Conservation (phyloP, 257 asterid species). For the Primulina eburnea region DNA sequence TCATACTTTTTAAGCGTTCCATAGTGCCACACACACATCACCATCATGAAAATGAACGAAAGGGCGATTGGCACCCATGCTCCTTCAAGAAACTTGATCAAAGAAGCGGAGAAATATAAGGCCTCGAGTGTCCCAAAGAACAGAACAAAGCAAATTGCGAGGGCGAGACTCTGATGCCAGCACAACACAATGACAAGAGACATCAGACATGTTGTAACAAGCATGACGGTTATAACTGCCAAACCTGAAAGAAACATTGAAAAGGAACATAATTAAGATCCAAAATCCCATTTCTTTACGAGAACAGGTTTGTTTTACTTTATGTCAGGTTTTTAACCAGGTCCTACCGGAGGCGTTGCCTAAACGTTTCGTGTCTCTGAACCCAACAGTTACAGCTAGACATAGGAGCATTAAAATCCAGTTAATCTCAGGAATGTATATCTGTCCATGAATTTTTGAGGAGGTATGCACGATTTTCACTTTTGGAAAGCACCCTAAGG, state of each 20-base stretch:
- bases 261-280: constrained; percentile 7
- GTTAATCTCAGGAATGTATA: constrained; percentile 90
- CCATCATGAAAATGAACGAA: constrained; percentile 59
- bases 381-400: constrained; percentile 86
- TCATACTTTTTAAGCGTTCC: constrained; percentile 79
- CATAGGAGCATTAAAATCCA: constrained; percentile 83
- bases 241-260: constrained; percentile 44
- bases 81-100: constrained; percentile 79
- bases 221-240: constrained; percentile 95
- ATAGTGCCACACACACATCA: constrained; percentile 88
- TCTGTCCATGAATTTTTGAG: constrained; percentile 83
- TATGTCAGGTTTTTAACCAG: background rate
- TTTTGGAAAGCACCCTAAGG: constrained; percentile 85
- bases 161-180: constrained; percentile 65
- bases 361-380: constrained; percentile 78
- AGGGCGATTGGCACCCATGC: constrained; percentile 92
- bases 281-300: background rate
- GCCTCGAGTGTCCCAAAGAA: constrained; percentile 82
- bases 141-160: constrained; percentile 63
- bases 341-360: constrained; percentile 92
- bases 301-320: background rate
- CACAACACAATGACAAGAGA: constrained; percentile 82
- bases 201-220: constrained; percentile 94
- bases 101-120: constrained; percentile 73
- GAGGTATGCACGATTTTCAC: constrained; percentile 86